Evolutionary conservation across 2,329 filamentous ascomycete species (phyloP).

Genomic region (Penicillium sp.): DNA sequence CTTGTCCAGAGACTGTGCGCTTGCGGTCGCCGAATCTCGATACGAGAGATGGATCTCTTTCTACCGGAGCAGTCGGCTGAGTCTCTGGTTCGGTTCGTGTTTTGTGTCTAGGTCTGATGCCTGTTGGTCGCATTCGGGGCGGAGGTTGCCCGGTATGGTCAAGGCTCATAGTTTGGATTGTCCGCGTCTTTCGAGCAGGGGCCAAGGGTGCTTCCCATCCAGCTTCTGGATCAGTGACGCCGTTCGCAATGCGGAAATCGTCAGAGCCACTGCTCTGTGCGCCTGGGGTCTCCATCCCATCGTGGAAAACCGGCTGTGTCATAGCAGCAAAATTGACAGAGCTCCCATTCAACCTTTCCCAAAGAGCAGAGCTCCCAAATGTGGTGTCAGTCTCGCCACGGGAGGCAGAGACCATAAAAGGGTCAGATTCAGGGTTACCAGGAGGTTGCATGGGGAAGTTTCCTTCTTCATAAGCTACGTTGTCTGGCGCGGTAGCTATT

Average conservation of each 20-base stretch:
- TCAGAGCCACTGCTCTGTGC: constrained; percentile 46
- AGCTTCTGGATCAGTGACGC: constrained; percentile 29
- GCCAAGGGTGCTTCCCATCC: constrained; percentile 46
- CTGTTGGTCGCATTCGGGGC: constrained; percentile 61
- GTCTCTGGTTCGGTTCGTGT: constrained; percentile 42
- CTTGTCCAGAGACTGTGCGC: constrained; percentile 85
- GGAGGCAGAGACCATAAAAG: constrained; percentile 39
- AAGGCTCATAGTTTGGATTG: constrained; percentile 53
- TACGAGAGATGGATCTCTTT: constrained; percentile 33
- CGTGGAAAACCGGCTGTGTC: constrained; percentile 41
- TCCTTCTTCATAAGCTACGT: constrained; percentile 29
- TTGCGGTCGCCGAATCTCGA: constrained; percentile 65
- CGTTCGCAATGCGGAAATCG: constrained; percentile 38
- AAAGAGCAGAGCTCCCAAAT: constrained; percentile 46
- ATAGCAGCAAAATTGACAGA: constrained; percentile 42
- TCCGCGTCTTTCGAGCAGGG: constrained; percentile 52
- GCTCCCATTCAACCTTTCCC: constrained; percentile 50
- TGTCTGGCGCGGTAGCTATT: constrained; percentile 32
- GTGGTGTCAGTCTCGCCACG: constrained; percentile 35
- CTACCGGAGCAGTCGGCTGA: constrained; percentile 31
- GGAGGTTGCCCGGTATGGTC: constrained; percentile 55
- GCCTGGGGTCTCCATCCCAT: constrained; percentile 64
- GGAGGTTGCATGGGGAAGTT: constrained; percentile 40
- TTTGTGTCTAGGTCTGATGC: constrained; percentile 43
- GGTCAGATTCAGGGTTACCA: constrained; percentile 40